Conservation (phyloP, 2,329 filamentous ascomycete species). For the Neonectria neomacrospora region DNA sequence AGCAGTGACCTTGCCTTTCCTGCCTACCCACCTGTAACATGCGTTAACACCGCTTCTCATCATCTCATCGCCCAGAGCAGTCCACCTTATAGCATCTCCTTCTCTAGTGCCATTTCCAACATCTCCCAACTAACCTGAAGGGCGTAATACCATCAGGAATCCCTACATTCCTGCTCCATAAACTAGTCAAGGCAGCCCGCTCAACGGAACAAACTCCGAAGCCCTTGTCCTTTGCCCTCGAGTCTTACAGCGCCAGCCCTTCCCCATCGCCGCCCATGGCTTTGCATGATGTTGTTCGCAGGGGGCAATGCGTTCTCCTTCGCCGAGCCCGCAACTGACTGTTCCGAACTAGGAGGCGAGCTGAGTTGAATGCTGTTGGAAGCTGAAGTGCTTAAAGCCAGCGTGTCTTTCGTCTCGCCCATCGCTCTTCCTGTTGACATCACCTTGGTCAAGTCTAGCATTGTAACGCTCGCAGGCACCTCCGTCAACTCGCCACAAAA, state of each 20-base stretch:
- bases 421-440: constrained; percentile 4
- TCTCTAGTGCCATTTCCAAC: not conserved
- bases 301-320: constrained; percentile 30
- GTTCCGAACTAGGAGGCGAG: constrained; percentile 16
- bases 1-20: not conserved
- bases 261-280: constrained; percentile 51
- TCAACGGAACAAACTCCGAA: constrained; percentile 58
- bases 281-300: constrained; percentile 19
- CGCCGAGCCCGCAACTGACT: constrained; percentile 12
- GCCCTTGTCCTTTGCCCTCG: constrained; percentile 52
- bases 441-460: constrained; percentile 20
- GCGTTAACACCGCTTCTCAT: not conserved
- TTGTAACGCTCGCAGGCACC: constrained; percentile 15
- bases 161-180: not conserved
- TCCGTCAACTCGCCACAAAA: constrained; percentile 11
- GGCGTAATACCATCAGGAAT: not conserved
- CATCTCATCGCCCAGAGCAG: not conserved
- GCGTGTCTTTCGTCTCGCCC: not conserved
- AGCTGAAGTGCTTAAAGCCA: constrained; percentile 16
- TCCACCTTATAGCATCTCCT: not conserved
- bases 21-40: not conserved
- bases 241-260: constrained; percentile 51
- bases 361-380: constrained; percentile 24
- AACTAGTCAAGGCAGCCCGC: not conserved
- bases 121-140: not conserved